Evolutionary conservation across 2,329 filamentous ascomycete species (phyloP), one percentile per base, ranked within the genome.

Genomic region (Cadophora sp.): DNA sequence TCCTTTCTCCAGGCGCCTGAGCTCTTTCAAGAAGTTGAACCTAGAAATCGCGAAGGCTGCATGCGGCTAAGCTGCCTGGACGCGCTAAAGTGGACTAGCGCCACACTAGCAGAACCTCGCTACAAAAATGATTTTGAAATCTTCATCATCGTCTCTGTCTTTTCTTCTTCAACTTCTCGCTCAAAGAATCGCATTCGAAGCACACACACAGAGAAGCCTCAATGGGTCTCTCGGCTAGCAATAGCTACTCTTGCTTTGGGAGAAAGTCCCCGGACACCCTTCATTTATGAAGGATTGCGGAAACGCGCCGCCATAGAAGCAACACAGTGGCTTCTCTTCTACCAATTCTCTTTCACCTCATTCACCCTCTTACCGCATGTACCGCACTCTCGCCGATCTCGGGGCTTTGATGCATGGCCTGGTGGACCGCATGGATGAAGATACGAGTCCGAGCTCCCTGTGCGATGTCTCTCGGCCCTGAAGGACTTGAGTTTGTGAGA

Each of bases 231-330:
- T 78, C 76, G 72, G 78, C 75, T 77, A 74, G 69, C 59, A 70
- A 77, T 72, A 66, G 69, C 66, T 75, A 79, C 62, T 73, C 72
- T 76, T 79, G 94, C 94, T 97, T 97, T 96, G 94, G 95, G 95
- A 97, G 95, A 98, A 98, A 98, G 95, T 98, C 95, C 95, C 95
- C 95, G 95, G 95, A 97, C 94, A 90, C 83, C 86, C 85, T 85
- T 83, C 80, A 78, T 75, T 68, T 78, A 77, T 77, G 76, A 76
- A 76, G 82, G 80, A 83, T 80, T 87, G 94, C 93, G 93, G 93
- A 96, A 97, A 97, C 92, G 93, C 94, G 93, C 93, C 94, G 94
- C 94, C 95, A 97, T 94, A 97, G 90, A 97, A 97, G 94, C 94
- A 51, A 94, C 86, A 78, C 80, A 84, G 94, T 92, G 93, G 93